Evolutionary conservation across 164 flowering plant species (phyloP).

Genomic region (Annona cherimola): DNA sequence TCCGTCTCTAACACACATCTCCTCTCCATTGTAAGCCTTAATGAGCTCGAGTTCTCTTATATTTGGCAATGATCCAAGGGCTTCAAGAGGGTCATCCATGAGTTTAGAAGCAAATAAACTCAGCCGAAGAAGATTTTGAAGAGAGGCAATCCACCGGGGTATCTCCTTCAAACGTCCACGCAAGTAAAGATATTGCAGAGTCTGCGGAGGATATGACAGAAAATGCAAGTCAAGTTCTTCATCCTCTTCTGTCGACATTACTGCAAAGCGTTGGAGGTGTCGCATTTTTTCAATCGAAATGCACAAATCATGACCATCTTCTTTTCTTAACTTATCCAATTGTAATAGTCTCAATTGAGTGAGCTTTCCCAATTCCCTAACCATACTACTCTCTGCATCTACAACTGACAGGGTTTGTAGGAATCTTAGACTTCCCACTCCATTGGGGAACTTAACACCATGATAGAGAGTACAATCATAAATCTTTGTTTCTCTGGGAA

Average conservation of each 20-base stretch:
- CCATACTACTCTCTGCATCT: slow-evolving; percentile 1
- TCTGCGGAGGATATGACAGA: neutral
- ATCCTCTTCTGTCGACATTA: neutral
- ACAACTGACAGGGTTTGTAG: slow-evolving; percentile 9
- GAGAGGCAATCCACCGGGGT: neutral
- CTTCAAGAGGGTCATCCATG: neutral
- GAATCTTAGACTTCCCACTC: slow-evolving; percentile 2
- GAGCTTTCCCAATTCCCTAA: neutral
- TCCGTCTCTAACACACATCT: neutral
- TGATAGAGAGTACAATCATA: neutral
- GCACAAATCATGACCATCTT: neutral
- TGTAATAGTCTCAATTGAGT: slow-evolving; percentile 2
- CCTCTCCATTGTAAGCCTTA: neutral
- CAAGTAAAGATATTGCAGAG: neutral
- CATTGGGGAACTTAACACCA: slow-evolving; percentile 1
- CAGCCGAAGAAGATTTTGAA: neutral
- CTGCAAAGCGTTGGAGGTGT: neutral
- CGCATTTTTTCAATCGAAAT: neutral
- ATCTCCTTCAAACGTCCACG: neutral
- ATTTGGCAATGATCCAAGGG: neutral
- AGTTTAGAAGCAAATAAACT: neutral
- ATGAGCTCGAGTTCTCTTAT: neutral
- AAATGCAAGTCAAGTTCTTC: neutral
- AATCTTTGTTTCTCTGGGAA: neutral
- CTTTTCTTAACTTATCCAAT: neutral